Percentiles rank a stretch among this genome's conserved stretches.
Evolutionary conservation across 805 yeast genomes (phyloP).

Genomic region (Candida broadrunensis): DNA sequence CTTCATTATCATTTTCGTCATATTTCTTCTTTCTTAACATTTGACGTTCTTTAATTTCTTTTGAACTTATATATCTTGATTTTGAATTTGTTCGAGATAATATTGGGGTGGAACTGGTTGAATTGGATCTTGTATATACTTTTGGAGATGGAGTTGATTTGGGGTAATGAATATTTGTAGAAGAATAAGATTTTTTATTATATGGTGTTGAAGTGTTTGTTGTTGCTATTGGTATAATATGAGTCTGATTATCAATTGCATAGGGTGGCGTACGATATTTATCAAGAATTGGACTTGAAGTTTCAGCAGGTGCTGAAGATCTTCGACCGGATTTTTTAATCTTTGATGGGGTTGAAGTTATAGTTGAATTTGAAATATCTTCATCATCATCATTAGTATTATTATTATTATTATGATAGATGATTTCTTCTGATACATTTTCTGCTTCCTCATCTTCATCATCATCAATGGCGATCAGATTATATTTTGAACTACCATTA

Average conservation of each 20-base stretch:
- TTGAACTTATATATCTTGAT: slow-evolving; percentile 28
- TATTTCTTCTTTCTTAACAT: slow-evolving; percentile 35
- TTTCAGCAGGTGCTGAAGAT: not conserved
- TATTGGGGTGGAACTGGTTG: slow-evolving; percentile 13
- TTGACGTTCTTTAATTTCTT: slow-evolving; percentile 38
- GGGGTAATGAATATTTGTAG: slow-evolving; percentile 6
- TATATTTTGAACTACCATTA: slow-evolving; percentile 6
- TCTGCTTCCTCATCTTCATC: slow-evolving; percentile 5
- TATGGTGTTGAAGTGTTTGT: not conserved
- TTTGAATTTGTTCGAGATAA: slow-evolving; percentile 29
- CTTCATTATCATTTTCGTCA: slow-evolving; percentile 41
- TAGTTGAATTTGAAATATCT: not conserved
- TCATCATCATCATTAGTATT: not conserved
- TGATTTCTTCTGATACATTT: not conserved
- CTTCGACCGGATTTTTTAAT: not conserved
- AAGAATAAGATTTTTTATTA: slow-evolving; percentile 11
- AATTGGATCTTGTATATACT: slow-evolving; percentile 5
- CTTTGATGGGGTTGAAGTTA: not conserved
- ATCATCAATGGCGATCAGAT: slow-evolving; percentile 2
- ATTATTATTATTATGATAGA: not conserved
- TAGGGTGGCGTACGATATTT: not conserved
- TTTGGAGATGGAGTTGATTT: slow-evolving; percentile 1
- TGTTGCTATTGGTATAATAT: not conserved
- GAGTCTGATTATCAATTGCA: not conserved
- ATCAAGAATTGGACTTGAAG: not conserved